These are phyloP conservation scores for Nicotiana attenuata DNA, from an alignment of 257 asterid genomes.

Conservation along the genomic window DNA sequence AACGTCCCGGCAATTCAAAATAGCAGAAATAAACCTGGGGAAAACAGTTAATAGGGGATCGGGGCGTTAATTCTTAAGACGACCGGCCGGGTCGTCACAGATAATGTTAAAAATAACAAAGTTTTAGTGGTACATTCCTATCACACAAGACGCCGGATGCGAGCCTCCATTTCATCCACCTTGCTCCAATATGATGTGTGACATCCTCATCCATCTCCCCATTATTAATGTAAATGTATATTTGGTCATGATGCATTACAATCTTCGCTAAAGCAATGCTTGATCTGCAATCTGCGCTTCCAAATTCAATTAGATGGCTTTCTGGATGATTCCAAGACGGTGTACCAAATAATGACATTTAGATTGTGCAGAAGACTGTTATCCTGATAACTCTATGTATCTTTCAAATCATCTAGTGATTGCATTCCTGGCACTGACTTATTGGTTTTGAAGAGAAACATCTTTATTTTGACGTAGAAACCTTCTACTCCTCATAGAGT, in stretches of 20 bases:
- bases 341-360: not conserved
- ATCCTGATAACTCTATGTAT: not conserved
- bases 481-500: not conserved
- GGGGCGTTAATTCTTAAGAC: too few species aligned
- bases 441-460: not conserved
- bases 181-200: too few species aligned
- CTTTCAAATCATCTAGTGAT: not conserved
- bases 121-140: too few species aligned
- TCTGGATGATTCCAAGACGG: not conserved
- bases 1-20: too few species aligned
- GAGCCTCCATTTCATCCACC: too few species aligned
- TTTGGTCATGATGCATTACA: not conserved
- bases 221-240: not conserved
- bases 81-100: too few species aligned
- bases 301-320: not conserved
- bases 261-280: not conserved
- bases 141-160: too few species aligned
- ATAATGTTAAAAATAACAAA: too few species aligned
- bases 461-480: not conserved
- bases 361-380: not conserved
- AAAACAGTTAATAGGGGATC: too few species aligned
- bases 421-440: constrained; percentile 4
- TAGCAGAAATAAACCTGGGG: too few species aligned
- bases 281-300: not conserved
- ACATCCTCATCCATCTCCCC: too few species aligned